A percentile compares a stretch with the other conserved stretches of the same genome.
Evolutionary conservation across 192 early-diverging fungal genomes (phyloP).

Genomic region (Gryganskiella cystojenkinii): DNA sequence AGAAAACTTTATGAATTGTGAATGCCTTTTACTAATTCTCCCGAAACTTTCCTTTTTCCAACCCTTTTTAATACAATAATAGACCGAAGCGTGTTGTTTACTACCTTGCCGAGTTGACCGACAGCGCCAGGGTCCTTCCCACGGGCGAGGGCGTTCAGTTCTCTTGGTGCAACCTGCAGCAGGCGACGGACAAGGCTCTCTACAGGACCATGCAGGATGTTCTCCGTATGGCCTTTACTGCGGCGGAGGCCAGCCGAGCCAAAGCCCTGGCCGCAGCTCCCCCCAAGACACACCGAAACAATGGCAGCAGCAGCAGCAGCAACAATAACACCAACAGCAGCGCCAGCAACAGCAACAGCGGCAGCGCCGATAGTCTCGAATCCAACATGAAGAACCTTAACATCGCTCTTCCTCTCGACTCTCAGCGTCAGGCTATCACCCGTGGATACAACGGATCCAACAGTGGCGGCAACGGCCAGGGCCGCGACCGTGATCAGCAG

Average conservation of each 20-base stretch:
- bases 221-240: constrained; percentile 72
- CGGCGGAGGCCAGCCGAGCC: constrained; percentile 68
- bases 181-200: constrained; percentile 72
- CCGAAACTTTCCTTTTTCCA: too few species aligned
- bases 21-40: too few species aligned
- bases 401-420: constrained; percentile 58
- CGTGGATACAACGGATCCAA: constrained; percentile 33
- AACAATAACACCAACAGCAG: constrained; percentile 51
- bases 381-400: constrained; percentile 60
- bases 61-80: constrained; percentile 10
- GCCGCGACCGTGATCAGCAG: constrained; percentile 28
- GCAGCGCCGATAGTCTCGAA: constrained; percentile 49
- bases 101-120: constrained; percentile 77
- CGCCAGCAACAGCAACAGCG: constrained; percentile 55
- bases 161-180: constrained; percentile 74
- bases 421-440: constrained; percentile 56
- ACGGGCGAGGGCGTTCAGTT: constrained; percentile 77
- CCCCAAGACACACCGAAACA: constrained; percentile 52
- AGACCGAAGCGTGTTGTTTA: constrained; percentile 86
- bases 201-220: constrained; percentile 90
- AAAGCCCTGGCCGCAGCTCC: constrained; percentile 42
- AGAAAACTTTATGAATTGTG: too few species aligned
- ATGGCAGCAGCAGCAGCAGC: constrained; percentile 50
- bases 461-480: constrained; percentile 6
- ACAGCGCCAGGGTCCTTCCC: constrained; percentile 67